Conservation (phyloP, 192 early-diverging fungal genomes). For the Backusella liffmaniae region DNA sequence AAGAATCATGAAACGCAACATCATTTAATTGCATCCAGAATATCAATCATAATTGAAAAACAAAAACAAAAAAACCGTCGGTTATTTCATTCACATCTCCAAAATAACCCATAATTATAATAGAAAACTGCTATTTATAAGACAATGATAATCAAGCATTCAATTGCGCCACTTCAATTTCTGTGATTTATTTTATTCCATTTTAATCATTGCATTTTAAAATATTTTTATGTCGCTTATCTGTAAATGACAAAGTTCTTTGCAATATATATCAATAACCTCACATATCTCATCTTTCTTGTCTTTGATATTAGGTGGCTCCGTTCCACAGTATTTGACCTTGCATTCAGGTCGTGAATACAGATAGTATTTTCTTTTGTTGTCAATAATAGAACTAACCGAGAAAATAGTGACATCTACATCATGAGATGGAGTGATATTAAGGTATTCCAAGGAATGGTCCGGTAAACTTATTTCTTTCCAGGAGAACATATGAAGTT, state of each 20-base stretch:
- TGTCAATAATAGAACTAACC: background rate
- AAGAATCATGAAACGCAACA: too few species aligned
- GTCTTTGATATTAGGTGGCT: background rate
- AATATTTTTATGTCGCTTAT: background rate
- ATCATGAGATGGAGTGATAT: background rate
- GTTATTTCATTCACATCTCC: too few species aligned
- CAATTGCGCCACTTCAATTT: too few species aligned
- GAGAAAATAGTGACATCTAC: background rate
- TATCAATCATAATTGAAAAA: too few species aligned
- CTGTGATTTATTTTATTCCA: too few species aligned
- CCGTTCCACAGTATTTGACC: background rate
- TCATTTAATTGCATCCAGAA: background rate
- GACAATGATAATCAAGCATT: too few species aligned
- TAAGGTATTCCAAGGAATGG: background rate
- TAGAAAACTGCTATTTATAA: too few species aligned
- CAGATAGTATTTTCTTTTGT: background rate
- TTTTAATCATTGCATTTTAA: background rate
- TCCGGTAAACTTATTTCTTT: background rate
- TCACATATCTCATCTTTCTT: background rate
- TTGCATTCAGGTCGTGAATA: background rate
- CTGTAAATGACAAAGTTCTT: background rate
- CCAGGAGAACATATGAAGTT: background rate
- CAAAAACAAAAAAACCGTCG: too few species aligned
- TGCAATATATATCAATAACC: background rate
- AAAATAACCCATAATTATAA: too few species aligned